Base-by-base conservation (phyloP, 257 asterid species). In the Nicotiana tabacum region DNA sequence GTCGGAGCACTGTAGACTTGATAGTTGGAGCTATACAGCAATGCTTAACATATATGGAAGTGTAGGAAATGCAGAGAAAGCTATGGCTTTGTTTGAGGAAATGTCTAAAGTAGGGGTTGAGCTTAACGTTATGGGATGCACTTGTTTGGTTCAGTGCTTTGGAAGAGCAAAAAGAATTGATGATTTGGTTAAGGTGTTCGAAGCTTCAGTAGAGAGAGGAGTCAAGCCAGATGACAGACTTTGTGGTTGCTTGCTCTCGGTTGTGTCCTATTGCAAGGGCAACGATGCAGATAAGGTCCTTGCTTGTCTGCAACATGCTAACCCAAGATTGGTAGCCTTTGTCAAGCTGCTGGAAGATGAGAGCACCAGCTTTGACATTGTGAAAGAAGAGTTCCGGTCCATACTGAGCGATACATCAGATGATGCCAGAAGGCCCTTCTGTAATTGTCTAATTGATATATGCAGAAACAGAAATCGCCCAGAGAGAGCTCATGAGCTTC, bases 1-100 rank as follows among this genome's bases (percentile, higher is more conserved):
- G n/a, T 87, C 90, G 2, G 89, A 88, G 30, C 82, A 33, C 48
- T 82, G 91, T 58, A 91, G 86, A 18, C 99, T 97, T 2, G 98
- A 96, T 88, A 89, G 92, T 70, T 94, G 94, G 95, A 93, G 97
- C 83, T 94, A 93, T 78, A 93, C 98, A 0, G 97, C 98, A 5
- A 96, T 96, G 99, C 90, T 96, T 17, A 94, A 93, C 78, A 90
- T 92, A 81, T 93, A 94, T 70, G 98, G 97, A 82, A 93, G 99
- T 67, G 95, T 89, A 5, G 98, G 97, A 30, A 88, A 85, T 80
- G 98, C 90, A 15, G 93, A 88, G 10, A 94, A 94, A 89, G 98
- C 98, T 21, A 89, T 96, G 97, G 85, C 46, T 83, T 77, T 96
- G 94, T 96, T 94, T 33, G 85, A 88, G 72, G 98, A 96, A 78